Evolutionary conservation across 2,329 filamentous ascomycete genomes (phyloP), one percentile per base, ranked within the genome.

Genomic region (Alternaria infectoria): DNA sequence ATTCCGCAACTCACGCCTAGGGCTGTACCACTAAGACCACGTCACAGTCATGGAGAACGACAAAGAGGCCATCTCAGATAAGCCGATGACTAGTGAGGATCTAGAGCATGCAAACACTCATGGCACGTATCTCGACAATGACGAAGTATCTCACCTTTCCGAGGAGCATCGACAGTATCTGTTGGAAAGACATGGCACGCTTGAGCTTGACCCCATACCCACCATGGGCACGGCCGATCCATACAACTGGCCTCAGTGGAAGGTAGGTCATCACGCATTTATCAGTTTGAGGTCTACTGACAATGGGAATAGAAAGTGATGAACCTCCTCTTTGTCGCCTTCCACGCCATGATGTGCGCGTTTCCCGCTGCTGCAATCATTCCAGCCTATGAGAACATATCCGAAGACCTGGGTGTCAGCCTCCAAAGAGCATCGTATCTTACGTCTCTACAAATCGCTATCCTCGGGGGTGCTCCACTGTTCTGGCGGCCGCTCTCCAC

Each of bases 401-500:
- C 85, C 2, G 74, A 79, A 28, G 86, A 88, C 49, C 75, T 88
- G 2, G 76, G 76, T 17, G 81, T 84, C 43, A 81, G 79, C 11
- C 72, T 89, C 1, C 85, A 86, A 54, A 75, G 76, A 3, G 80
- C 85, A 0, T 83, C 82, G 3, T 89, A 88, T 68, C 78, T 89
- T 13, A 87, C 84, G 0, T 86, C 85, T 0, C 74, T 87, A n/a
- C 83, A 85, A 59, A 88, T 88, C 54, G 83, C 83, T 6, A 82
- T 88, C 11, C 77, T 88, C 0, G 86, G 86, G 10, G 82, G 78
- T 15, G 84, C 82, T 1, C 86, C 87, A 0, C 75, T 89, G 2
- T 81, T 89, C 68, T 89, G 87, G 87, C 82, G 83, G 43, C 86
- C 86, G 0, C 73, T 89, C 2, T 84, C 86, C 0, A 83, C 85